phyloP scores from a whole-genome alignment of 2,329 filamentous ascomycete genomes.

The Aspergillus unguis region DNA sequence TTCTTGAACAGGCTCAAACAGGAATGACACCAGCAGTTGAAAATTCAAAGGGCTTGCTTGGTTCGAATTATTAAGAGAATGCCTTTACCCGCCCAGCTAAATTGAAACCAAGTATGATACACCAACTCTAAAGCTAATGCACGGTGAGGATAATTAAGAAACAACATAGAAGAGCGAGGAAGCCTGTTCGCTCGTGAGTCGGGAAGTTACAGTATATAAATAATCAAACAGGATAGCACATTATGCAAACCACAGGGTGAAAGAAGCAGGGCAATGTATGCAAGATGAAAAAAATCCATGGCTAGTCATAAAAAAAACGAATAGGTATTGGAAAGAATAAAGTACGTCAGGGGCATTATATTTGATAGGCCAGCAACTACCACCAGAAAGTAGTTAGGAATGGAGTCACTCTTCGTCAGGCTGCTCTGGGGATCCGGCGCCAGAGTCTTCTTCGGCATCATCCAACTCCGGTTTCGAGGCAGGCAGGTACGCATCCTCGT shows the following conservation, averaged over 20 bases:
- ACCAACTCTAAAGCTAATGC: constrained; percentile 28
- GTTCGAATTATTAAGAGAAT: no score
- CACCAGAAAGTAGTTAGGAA: not conserved
- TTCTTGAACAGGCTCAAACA: no score
- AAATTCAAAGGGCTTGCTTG: no score
- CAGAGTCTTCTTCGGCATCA: constrained; percentile 21
- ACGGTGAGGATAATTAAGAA: not conserved
- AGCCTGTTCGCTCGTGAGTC: not conserved
- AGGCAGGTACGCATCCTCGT: constrained; percentile 27
- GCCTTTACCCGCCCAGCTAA: not conserved
- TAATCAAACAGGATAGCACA: constrained; percentile 16
- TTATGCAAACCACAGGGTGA: constrained; percentile 13
- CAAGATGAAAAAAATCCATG: constrained; percentile 21
- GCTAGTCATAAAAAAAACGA: constrained; percentile 20
- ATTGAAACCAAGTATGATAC: constrained; percentile 27
- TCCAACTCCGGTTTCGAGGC: constrained; percentile 38
- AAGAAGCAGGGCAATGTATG: constrained; percentile 17
- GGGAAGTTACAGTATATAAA: not conserved
- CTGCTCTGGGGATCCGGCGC: constrained; percentile 26
- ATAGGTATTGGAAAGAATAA: constrained; percentile 4
- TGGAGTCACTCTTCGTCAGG: constrained; percentile 30
- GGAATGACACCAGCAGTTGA: no score
- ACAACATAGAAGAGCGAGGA: constrained; percentile 11
- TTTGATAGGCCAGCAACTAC: not conserved
- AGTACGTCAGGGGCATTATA: constrained; percentile 8